These are phyloP conservation scores for Hemisphaericaspora lyxosophila DNA, from an alignment of 1,139 yeast species.

Conservation along the genomic window DNA sequence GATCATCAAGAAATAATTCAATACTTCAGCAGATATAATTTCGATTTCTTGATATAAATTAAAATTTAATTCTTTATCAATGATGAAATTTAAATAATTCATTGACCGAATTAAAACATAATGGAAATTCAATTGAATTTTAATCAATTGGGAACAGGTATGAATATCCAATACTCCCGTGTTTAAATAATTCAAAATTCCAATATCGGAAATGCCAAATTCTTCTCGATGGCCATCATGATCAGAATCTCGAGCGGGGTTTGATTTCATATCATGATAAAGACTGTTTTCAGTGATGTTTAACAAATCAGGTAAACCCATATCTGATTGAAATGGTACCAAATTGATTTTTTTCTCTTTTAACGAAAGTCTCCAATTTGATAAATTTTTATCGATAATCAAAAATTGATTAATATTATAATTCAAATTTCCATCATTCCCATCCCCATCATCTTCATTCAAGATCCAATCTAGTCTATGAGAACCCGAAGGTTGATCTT, in stretches of 20 bases:
- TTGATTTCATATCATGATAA: slow-evolving; percentile 31
- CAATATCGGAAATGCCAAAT: slow-evolving; percentile 30
- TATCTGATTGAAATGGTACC: slow-evolving; percentile 29
- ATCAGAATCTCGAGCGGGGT: slow-evolving; percentile 3
- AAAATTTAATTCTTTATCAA: slow-evolving; percentile 44
- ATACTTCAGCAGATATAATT: slow-evolving; percentile 39
- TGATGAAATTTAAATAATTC: slow-evolving; percentile 48
- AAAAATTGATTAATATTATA: slow-evolving; percentile 47
- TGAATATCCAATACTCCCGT: slow-evolving; percentile 42
- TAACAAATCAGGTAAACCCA: slow-evolving; percentile 37
- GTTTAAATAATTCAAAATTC: slow-evolving; percentile 28
- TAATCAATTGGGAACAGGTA: slow-evolving; percentile 42
- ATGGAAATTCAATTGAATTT: slow-evolving; percentile 47
- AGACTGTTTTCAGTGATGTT: slow-evolving; percentile 26
- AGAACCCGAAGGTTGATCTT: slow-evolving; percentile 20
- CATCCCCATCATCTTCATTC: slow-evolving; percentile 52
- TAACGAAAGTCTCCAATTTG: slow-evolving; percentile 44
- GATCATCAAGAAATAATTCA: slow-evolving; percentile 39
- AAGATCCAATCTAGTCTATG: slow-evolving; percentile 42
- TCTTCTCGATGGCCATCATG: slow-evolving; percentile 7
- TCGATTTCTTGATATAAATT: slow-evolving; percentile 38
- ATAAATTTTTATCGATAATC: slow-evolving; percentile 44
- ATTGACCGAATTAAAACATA: slow-evolving; percentile 43
- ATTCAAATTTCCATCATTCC: slow-evolving; percentile 51
- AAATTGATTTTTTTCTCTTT: slow-evolving; percentile 31